A percentile compares a stretch with the other conserved stretches of the same genome.
Evolutionary conservation across 495 filamentous ascomycete genomes (phyloP).

Genomic region (Penicillium mononematosum): DNA sequence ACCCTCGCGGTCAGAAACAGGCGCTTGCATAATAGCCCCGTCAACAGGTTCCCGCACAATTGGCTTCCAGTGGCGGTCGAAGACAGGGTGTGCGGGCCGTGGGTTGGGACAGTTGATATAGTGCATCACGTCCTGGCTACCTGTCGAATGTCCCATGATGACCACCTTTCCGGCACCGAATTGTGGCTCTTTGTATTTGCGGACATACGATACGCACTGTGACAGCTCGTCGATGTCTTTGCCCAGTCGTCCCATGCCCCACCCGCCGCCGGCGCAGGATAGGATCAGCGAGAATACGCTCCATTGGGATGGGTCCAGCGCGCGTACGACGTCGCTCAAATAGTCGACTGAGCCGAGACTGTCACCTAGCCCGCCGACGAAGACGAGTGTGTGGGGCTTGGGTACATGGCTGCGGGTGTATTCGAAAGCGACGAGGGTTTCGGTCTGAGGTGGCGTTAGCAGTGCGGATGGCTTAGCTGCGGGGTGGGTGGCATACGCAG

Average conservation of each 20-base stretch:
- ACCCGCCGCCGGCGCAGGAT: constrained; percentile 63
- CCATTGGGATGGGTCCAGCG: constrained; percentile 56
- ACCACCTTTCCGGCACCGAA: constrained; percentile 30
- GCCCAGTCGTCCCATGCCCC: constrained; percentile 62
- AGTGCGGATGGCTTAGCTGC: neutral
- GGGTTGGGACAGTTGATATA: constrained; percentile 54
- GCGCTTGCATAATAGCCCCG: constrained; percentile 80
- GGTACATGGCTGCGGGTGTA: constrained; percentile 25
- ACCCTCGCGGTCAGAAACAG: constrained; percentile 75
- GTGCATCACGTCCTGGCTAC: constrained; percentile 81
- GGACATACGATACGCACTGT: constrained; percentile 64
- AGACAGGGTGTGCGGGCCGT: constrained; percentile 30
- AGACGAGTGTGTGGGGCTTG: constrained; percentile 30
- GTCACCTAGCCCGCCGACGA: constrained; percentile 58
- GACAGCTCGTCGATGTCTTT: constrained; percentile 69
- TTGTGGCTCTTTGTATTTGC: constrained; percentile 28
- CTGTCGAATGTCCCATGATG: constrained; percentile 76
- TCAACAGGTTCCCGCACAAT: constrained; percentile 52
- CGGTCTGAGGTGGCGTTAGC: constrained; percentile 18
- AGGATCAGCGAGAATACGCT: constrained; percentile 57
- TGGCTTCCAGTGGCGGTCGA: constrained; percentile 32
- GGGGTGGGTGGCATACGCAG: constrained; percentile 16
- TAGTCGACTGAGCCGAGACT: constrained; percentile 65
- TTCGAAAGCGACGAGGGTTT: constrained; percentile 29
- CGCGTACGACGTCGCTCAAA: constrained; percentile 40